These are phyloP conservation scores for Pseudogymnoascus sp. DNA, from an alignment of 2,329 filamentous ascomycete species.

Conservation along the genomic window DNA sequence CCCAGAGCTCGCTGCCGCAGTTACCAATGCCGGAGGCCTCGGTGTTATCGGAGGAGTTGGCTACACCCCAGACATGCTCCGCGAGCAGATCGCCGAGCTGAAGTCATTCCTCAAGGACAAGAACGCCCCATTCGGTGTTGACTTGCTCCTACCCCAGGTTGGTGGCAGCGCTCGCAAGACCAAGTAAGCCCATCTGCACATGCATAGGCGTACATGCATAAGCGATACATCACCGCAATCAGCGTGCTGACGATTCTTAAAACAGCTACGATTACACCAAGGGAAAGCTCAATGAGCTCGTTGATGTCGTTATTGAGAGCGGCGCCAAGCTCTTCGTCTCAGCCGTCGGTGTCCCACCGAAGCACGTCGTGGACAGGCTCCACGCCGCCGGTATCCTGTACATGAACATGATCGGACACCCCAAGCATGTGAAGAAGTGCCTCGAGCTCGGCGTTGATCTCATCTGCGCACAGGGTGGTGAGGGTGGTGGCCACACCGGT, in stretches of 20 bases:
- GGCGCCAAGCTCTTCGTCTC: conserved; percentile 92
- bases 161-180: conserved; percentile 92
- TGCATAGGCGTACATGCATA: not conserved
- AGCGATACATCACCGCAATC: conserved; percentile 10
- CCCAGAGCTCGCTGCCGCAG: conserved; percentile 89
- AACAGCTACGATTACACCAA: conserved; percentile 98
- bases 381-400: conserved; percentile 83
- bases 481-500: conserved; percentile 94
- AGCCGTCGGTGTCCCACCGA: conserved; percentile 88
- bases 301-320: conserved; percentile 87
- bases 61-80: conserved; percentile 95
- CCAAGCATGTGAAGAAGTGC: conserved; percentile 97
- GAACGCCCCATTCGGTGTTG: conserved; percentile 90
- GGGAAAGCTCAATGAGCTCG: conserved; percentile 85
- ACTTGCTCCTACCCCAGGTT: conserved; percentile 87
- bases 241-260: conserved; percentile 19
- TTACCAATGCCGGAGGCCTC: conserved; percentile 92
- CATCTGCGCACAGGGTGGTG: conserved; percentile 96
- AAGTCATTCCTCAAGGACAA: conserved; percentile 84
- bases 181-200: conserved; percentile 47
- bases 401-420: conserved; percentile 99
- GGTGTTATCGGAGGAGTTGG: conserved; percentile 93
- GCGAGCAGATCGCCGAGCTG: conserved; percentile 88
- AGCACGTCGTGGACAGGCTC: conserved; percentile 78
- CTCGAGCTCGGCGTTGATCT: conserved; percentile 87